Percentiles rank a stretch among this genome's conserved stretches.
Conservation (phyloP, 352 stramenopile species). For the Elongisporangium prolatum region DNA sequence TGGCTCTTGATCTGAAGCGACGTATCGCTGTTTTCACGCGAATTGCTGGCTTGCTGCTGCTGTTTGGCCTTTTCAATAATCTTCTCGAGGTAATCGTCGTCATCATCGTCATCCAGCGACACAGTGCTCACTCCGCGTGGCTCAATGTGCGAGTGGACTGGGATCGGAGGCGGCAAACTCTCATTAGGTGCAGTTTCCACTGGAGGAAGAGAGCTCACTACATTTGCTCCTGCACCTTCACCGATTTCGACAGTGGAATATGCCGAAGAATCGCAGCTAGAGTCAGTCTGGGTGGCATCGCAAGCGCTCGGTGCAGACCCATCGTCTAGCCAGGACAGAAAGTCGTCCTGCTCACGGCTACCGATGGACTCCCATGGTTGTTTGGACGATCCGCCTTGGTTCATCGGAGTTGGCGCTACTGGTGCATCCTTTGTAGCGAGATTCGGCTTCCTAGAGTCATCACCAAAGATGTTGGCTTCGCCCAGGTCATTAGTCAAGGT, state of each 20-base stretch:
- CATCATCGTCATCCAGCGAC: slow-evolving; percentile 40
- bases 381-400: background rate
- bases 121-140: slow-evolving; percentile 11
- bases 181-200: background rate
- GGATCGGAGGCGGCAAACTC: slow-evolving; percentile 3
- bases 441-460: slow-evolving; percentile 7
- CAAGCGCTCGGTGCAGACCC: slow-evolving; percentile 4
- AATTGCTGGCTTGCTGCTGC: slow-evolving; percentile 18
- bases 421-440: background rate
- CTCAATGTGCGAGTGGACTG: background rate
- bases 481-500: slow-evolving; percentile 43
- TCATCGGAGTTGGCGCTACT: slow-evolving; percentile 3
- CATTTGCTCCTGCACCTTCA: background rate
- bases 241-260: background rate
- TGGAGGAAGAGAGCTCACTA: background rate
- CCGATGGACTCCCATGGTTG: slow-evolving; percentile 22
- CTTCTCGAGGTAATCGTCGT: slow-evolving; percentile 53
- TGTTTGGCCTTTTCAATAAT: slow-evolving; percentile 56
- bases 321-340: slow-evolving; percentile 80
- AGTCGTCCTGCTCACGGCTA: slow-evolving; percentile 48
- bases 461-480: slow-evolving; percentile 48
- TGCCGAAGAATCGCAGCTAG: background rate
- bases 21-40: slow-evolving; percentile 51
- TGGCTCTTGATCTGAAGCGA: slow-evolving; percentile 70
- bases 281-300: background rate